Conservation (phyloP, 108 stramenopile species). For the Cyclotella atomus region DNA sequence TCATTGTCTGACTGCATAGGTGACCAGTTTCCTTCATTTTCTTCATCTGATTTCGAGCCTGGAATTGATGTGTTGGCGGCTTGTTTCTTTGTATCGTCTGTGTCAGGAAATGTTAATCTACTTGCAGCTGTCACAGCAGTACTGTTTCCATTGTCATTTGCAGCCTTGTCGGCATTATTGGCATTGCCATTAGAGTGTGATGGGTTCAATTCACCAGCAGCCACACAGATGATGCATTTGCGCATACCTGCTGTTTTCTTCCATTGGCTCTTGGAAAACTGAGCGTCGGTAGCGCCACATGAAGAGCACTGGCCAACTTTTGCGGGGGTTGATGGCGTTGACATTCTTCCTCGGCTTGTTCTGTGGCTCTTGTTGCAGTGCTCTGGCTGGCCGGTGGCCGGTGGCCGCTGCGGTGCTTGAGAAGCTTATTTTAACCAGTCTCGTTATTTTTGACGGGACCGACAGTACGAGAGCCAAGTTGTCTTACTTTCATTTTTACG, state of each 20-base stretch:
- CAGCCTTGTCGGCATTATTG: neutral
- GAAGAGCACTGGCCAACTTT: neutral
- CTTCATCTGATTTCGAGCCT: neutral
- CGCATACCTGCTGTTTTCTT: neutral
- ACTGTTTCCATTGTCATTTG: neutral
- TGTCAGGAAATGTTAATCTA: too few species aligned
- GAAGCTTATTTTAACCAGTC: too few species aligned
- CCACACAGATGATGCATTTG: slow-evolving; percentile 3
- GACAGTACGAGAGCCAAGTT: too few species aligned
- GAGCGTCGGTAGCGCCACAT: neutral
- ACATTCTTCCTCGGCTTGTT: too few species aligned
- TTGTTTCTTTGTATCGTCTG: neutral
- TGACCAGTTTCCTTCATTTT: slow-evolving; percentile 20
- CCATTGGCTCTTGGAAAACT: slow-evolving; percentile 6
- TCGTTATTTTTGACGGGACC: too few species aligned
- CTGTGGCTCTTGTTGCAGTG: too few species aligned
- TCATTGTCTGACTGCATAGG: slow-evolving; percentile 6
- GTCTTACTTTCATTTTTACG: too few species aligned
- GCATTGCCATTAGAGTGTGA: neutral
- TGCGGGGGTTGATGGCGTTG: neutral
- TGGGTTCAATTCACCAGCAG: neutral
- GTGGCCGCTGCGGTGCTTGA: too few species aligned
- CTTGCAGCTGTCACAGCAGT: too few species aligned
- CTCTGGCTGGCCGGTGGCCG: too few species aligned
- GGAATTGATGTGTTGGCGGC: neutral